A percentile compares a stretch with the other conserved stretches of the same genome.
Conservation (phyloP, 1,284 basidiomycete species). For the Grifola frondosa region DNA sequence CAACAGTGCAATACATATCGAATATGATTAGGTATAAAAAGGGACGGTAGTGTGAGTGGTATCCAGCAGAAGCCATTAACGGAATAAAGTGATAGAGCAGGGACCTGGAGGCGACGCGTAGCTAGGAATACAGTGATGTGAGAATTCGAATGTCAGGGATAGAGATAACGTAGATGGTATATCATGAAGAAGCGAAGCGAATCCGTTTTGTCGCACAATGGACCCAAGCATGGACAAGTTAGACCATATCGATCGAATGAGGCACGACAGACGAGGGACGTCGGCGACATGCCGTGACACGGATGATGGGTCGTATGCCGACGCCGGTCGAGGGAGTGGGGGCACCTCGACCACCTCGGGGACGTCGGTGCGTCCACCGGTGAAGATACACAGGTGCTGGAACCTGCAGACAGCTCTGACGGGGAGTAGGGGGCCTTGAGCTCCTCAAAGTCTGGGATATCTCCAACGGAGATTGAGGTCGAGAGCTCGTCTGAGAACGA, state of each 20-base stretch:
- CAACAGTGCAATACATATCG: constrained; percentile 11
- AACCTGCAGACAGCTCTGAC: constrained; percentile 18
- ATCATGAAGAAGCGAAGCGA: neutral
- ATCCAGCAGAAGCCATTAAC: constrained; percentile 3
- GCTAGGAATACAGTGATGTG: constrained; percentile 21
- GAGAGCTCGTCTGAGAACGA: constrained; percentile 33
- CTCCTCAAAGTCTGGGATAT: constrained; percentile 23
- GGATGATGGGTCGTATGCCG: constrained; percentile 18
- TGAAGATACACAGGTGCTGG: constrained; percentile 24
- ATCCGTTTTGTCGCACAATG: neutral
- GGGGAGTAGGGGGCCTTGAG: constrained; percentile 25
- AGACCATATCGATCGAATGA: constrained; percentile 27
- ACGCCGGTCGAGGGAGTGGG: constrained; percentile 14
- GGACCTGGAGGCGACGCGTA: constrained; percentile 4
- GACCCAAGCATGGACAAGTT: constrained; percentile 1
- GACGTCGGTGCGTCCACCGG: constrained; percentile 16
- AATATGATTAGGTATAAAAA: constrained; percentile 13
- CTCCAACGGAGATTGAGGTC: constrained; percentile 29
- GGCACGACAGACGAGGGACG: constrained; percentile 22
- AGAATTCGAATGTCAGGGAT: neutral
- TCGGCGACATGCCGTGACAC: constrained; percentile 16
- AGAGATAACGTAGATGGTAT: neutral
- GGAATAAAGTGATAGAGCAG: no score
- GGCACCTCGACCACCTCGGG: constrained; percentile 8
- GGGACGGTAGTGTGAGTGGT: constrained; percentile 4